Percentiles rank a stretch among this genome's conserved stretches.
phyloP scores from a whole-genome alignment of 2,329 filamentous ascomycete species.

The Fusarium algeriense region DNA sequence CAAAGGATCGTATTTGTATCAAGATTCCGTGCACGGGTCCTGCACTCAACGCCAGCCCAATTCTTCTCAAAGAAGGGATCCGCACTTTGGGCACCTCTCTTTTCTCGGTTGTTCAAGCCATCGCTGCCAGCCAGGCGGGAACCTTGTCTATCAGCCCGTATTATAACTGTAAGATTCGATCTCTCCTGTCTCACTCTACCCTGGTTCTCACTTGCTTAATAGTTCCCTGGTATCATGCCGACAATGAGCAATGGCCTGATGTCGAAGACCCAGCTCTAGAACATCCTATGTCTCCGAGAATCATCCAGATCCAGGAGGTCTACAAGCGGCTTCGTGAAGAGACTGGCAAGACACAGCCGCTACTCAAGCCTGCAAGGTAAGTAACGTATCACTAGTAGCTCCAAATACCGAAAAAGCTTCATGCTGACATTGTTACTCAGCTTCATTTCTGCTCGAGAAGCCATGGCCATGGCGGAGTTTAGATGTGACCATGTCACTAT shows the following conservation, averaged over 20 bases:
- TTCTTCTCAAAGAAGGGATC: constrained; percentile 7
- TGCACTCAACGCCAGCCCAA: constrained; percentile 9
- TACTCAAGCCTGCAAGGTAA: constrained; percentile 13
- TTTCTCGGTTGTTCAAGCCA: constrained; percentile 1
- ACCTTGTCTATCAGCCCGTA: constrained; percentile 1
- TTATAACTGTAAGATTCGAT: neutral
- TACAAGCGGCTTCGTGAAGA: neutral
- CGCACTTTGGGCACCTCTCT: constrained; percentile 11
- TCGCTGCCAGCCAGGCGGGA: neutral
- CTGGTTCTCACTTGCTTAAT: neutral
- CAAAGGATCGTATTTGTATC: constrained; percentile 5
- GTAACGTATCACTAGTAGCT: too few relatives aligned
- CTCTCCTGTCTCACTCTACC: fast-evolving
- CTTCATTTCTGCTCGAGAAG: constrained; percentile 5
- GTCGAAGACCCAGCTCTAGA: constrained; percentile 13
- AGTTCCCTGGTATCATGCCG: constrained; percentile 10
- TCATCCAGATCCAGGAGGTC: neutral
- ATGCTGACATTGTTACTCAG: neutral
- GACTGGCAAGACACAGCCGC: neutral
- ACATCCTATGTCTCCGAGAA: constrained; percentile 14
- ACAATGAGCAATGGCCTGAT: constrained; percentile 9
- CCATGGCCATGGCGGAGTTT: constrained; percentile 7
- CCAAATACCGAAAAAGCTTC: fast-evolving
- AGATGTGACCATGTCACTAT: constrained; percentile 8
- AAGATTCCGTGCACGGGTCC: constrained; percentile 10